These are phyloP conservation scores for Capronia americana DNA, from an alignment of 2,329 filamentous ascomycete species.

Conservation along the genomic window DNA sequence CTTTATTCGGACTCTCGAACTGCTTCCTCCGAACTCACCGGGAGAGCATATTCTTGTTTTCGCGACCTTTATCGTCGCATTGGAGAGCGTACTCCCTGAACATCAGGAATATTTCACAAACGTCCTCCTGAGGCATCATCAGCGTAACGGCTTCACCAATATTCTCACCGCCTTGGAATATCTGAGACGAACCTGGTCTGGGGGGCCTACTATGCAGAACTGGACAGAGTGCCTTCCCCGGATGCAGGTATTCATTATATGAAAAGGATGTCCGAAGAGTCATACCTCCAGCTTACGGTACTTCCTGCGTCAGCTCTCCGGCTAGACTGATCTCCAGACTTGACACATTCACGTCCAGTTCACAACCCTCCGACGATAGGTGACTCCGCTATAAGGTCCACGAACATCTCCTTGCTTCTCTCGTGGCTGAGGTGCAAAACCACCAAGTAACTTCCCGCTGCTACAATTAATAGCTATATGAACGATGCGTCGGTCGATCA, in stretches of 20 bases:
- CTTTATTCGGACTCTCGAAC: not conserved
- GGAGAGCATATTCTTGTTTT: constrained; percentile 7
- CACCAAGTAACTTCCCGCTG: not conserved
- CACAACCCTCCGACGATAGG: not conserved
- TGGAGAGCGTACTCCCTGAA: not conserved
- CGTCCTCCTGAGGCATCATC: constrained; percentile 19
- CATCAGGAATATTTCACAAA: constrained; percentile 11
- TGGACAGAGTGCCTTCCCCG: not conserved
- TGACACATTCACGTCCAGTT: not conserved
- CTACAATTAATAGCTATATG: not conserved
- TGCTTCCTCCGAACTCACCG: not conserved
- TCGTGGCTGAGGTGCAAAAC: no score
- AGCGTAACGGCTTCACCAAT: constrained; percentile 4
- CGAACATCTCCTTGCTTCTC: not conserved
- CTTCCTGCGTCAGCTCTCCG: not conserved
- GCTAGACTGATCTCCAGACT: not conserved
- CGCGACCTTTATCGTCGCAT: not conserved
- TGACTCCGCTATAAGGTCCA: not conserved
- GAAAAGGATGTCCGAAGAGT: not conserved
- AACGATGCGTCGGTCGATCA: not conserved
- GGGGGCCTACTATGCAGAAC: not conserved
- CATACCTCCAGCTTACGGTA: not conserved
- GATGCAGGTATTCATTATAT: not conserved
- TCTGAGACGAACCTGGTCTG: not conserved
- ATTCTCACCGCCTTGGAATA: not conserved